Percentiles rank a stretch among this genome's conserved stretches.
phyloP scores from a whole-genome alignment of 1,284 basidiomycete genomes.

The Heterobasidion occidentale region DNA sequence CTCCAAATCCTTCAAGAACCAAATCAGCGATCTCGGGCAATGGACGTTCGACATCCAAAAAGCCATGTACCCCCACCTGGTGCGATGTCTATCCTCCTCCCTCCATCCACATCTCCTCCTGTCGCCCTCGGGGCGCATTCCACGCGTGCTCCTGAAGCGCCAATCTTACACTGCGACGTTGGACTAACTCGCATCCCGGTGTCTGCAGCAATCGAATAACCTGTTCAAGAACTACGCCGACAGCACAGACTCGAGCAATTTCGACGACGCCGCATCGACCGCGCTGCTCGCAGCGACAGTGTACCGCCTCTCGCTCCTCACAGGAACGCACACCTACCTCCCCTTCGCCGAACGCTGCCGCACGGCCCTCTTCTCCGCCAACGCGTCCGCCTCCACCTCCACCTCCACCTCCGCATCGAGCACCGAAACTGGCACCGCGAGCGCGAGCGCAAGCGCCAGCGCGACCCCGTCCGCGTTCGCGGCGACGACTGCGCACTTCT shows the following conservation, averaged over 20 bases:
- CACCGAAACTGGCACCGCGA: conserved; percentile 1
- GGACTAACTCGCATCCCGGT: too few species aligned
- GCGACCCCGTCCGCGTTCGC: conserved; percentile 4
- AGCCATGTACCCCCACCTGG: conserved; percentile 59
- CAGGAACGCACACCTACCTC: conserved; percentile 40
- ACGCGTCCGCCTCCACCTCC: conserved; percentile 6
- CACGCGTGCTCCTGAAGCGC: neutral
- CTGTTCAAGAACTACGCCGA: conserved; percentile 77
- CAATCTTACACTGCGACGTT: too few species aligned
- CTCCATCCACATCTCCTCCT: neutral
- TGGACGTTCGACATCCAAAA: conserved; percentile 73
- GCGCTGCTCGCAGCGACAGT: conserved; percentile 74
- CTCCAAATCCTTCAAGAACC: conserved; percentile 34
- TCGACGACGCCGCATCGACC: conserved; percentile 70
- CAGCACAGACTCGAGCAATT: conserved; percentile 31
- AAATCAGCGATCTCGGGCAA: conserved; percentile 51
- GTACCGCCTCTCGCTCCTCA: conserved; percentile 57
- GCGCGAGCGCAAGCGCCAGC: conserved; percentile 6
- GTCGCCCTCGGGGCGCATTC: neutral
- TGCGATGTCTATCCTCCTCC: conserved; percentile 14
- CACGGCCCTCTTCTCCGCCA: conserved; percentile 33
- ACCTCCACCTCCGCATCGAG: conserved; percentile 6
- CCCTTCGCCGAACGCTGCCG: conserved; percentile 52
- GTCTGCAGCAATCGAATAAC: conserved; percentile 37
- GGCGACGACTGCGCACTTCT: conserved; percentile 33